phyloP scores from a whole-genome alignment of 495 filamentous ascomycete genomes.

The Rusavskia elegans region DNA sequence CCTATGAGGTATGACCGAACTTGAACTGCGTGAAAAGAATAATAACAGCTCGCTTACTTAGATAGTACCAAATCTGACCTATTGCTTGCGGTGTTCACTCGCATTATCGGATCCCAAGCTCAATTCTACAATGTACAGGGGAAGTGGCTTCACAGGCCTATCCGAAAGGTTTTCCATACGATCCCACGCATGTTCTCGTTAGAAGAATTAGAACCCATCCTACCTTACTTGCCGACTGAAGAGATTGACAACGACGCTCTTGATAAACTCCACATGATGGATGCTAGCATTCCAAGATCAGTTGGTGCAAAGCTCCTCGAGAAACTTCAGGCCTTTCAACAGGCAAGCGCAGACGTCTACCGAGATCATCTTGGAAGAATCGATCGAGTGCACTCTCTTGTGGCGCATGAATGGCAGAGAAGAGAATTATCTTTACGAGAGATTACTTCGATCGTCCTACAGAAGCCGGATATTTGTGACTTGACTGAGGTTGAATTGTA shows the following conservation, averaged over 20 bases:
- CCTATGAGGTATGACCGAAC: too few relatives aligned
- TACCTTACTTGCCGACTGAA: conserved; percentile 43
- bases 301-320: conserved; percentile 31
- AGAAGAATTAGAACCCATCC: conserved; percentile 39
- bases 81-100: conserved; percentile 53
- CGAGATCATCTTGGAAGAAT: conserved; percentile 21
- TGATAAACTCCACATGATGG: conserved; percentile 31
- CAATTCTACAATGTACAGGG: conserved; percentile 64
- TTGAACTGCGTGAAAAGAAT: too few relatives aligned
- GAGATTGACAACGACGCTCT: conserved; percentile 21
- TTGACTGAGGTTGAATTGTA: conserved; percentile 41
- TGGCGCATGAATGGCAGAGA: conserved; percentile 20
- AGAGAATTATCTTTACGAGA: conserved; percentile 43
- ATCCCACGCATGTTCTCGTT: conserved; percentile 46
- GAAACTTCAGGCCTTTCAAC: conserved; percentile 35
- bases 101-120: conserved; percentile 38
- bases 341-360: conserved; percentile 33
- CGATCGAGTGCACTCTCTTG: conserved; percentile 20
- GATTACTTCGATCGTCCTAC: conserved; percentile 39
- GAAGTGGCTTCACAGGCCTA: conserved; percentile 46
- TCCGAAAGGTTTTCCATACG: conserved; percentile 30
- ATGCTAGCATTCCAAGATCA: conserved; percentile 34
- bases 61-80: conserved; percentile 24
- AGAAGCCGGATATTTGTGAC: conserved; percentile 21
- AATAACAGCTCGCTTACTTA: background rate